Evolutionary conservation across 192 early-diverging fungal species (phyloP).

Genomic region (Coemansia sp.): DNA sequence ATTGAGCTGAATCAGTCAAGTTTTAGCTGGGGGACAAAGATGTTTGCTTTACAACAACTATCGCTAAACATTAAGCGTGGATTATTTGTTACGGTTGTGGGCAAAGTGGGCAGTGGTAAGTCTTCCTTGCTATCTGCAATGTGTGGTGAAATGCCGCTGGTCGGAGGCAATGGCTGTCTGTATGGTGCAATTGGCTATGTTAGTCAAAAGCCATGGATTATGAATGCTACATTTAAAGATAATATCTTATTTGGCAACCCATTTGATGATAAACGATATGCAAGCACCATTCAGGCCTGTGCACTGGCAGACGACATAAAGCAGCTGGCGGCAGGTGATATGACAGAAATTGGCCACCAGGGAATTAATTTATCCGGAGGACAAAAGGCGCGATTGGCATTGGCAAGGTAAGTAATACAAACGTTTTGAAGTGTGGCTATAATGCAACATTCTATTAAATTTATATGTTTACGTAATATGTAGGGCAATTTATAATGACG

Average conservation of each 20-base stretch:
- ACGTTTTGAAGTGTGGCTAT: neutral
- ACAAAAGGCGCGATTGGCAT: constrained; percentile 81
- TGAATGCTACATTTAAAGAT: constrained; percentile 68
- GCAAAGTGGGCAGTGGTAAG: constrained; percentile 82
- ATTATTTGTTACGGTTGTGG: constrained; percentile 73
- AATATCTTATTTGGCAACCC: constrained; percentile 72
- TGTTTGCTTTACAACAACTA: neutral
- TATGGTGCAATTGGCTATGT: constrained; percentile 72
- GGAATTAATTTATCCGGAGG: constrained; percentile 65
- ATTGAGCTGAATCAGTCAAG: neutral
- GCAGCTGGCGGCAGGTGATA: constrained; percentile 50
- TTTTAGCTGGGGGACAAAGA: constrained; percentile 20
- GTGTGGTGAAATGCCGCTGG: constrained; percentile 76
- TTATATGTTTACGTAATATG: neutral
- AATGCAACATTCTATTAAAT: neutral
- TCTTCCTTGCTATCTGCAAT: constrained; percentile 78
- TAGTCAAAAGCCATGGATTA: constrained; percentile 87
- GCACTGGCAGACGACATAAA: constrained; percentile 59
- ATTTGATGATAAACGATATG: constrained; percentile 55
- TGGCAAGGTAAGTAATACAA: constrained; percentile 69
- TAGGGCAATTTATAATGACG: constrained; percentile 58
- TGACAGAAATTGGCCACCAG: constrained; percentile 52
- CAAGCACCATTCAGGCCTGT: constrained; percentile 58
- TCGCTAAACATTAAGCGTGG: neutral
- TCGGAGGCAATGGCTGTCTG: constrained; percentile 52